Evolutionary conservation across 2,329 filamentous ascomycete genomes (phyloP).

Genomic region (Beauveria pseudobassiana): DNA sequence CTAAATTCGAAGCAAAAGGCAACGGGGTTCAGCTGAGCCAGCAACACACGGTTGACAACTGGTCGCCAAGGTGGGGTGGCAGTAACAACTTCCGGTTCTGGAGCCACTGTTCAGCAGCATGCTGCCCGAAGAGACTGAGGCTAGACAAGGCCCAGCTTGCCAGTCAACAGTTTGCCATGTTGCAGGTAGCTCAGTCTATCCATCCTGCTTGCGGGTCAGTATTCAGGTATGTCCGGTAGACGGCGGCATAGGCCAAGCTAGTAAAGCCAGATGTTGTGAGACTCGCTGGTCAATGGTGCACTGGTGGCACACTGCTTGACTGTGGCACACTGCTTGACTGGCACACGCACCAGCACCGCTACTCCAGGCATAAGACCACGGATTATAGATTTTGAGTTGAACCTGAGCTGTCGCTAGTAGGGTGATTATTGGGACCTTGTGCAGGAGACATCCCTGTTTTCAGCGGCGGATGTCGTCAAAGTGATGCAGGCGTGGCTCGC

Average conservation of each 20-base stretch:
- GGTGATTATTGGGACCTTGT: slow-evolving; percentile 4
- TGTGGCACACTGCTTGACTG: no score
- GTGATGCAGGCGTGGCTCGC: background rate
- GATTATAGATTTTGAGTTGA: slow-evolving; percentile 1
- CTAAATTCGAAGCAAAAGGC: slow-evolving; percentile 6
- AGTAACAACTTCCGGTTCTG: slow-evolving; percentile 5
- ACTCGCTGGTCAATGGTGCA: background rate
- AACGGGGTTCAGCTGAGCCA: slow-evolving; percentile 11
- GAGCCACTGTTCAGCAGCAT: slow-evolving; percentile 6
- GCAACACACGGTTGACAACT: slow-evolving; percentile 8
- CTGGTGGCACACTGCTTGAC: background rate
- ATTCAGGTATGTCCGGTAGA: background rate
- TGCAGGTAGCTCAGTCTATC: background rate
- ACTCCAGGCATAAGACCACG: background rate
- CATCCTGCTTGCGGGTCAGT: background rate
- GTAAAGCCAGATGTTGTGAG: slow-evolving; percentile 3
- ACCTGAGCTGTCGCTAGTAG: background rate
- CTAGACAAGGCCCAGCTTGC: background rate
- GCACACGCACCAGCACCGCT: background rate
- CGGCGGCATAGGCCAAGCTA: background rate
- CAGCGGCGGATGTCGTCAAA: slow-evolving; percentile 3
- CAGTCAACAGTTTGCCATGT: background rate
- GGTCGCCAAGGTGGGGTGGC: slow-evolving; percentile 9
- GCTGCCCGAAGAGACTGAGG: background rate
- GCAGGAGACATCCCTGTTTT: slow-evolving; percentile 11